Conservation (phyloP, 148 eudicot genomes). For the Fagopyrum esculentum region DNA sequence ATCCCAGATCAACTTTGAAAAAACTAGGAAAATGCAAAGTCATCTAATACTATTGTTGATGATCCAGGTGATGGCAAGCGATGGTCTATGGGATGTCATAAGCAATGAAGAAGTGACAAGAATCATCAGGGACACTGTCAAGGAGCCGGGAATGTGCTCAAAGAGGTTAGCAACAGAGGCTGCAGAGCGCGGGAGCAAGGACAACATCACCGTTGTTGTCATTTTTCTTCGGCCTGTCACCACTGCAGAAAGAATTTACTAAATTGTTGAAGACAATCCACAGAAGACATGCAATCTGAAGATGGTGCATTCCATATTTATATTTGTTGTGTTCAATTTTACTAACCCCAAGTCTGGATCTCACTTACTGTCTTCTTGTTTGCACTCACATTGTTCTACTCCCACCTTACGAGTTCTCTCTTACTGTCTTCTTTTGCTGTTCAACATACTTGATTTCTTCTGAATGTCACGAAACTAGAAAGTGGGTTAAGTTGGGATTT, state of each 20-base stretch:
- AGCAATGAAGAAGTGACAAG: conserved; percentile 56
- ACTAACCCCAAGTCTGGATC: no score
- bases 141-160: conserved; percentile 89
- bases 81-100: conserved; percentile 89
- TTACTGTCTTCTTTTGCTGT: no score
- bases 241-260: conserved; percentile 90
- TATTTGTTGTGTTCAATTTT: no score
- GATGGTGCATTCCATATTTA: no score
- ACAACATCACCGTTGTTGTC: conserved; percentile 81
- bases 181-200: conserved; percentile 82
- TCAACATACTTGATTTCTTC: no score
- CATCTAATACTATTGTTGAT: not conserved
- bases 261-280: not conserved
- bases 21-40: conserved; percentile 3
- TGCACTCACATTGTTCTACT: no score
- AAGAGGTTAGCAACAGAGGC: conserved; percentile 96
- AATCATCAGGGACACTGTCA: conserved; percentile 83
- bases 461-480: no score
- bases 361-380: no score
- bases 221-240: conserved; percentile 79
- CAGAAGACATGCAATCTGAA: not conserved
- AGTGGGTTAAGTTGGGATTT: no score
- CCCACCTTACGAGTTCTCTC: no score
- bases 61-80: conserved; percentile 90
- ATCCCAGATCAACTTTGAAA: conserved; percentile 7